Percentiles rank a stretch among this genome's conserved stretches.
Conservation (phyloP, 202 grass and related monocot species). For the Bolboschoenoplectus hybrid region DNA sequence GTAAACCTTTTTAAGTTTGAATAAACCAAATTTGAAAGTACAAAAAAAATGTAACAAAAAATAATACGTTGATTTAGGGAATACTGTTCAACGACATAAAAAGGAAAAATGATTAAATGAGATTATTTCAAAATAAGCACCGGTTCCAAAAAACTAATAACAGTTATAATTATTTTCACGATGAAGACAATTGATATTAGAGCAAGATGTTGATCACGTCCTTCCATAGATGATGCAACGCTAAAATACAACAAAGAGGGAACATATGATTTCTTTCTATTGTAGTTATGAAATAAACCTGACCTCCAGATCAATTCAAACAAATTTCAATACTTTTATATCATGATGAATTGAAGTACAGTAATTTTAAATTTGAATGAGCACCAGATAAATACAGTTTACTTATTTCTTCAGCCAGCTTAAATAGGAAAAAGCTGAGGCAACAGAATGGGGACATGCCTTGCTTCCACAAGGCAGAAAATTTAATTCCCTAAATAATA, state of each 20-base stretch:
- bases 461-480: slow-evolving; percentile 2
- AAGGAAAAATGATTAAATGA: not conserved
- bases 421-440: slow-evolving; percentile 39
- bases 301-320: slow-evolving; percentile 8
- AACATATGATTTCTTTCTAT: not conserved
- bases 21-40: not conserved
- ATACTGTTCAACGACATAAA: not conserved
- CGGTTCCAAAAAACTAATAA: not conserved
- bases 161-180: not conserved
- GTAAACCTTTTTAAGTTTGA: not conserved
- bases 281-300: not conserved
- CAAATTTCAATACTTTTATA: not conserved
- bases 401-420: slow-evolving; percentile 50
- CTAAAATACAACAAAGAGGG: not conserved
- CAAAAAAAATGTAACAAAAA: not conserved
- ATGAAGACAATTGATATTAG: not conserved
- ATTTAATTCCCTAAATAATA: slow-evolving; percentile 35
- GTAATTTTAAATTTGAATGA: not conserved
- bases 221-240: not conserved
- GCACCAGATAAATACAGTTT: not conserved
- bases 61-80: not conserved
- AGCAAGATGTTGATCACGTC: not conserved
- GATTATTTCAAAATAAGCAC: not conserved
- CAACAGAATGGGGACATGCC: not conserved
- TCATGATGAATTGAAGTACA: not conserved